phyloP scores from a whole-genome alignment of 2,329 filamentous ascomycete species.

The Parascedosporium putredinis region DNA sequence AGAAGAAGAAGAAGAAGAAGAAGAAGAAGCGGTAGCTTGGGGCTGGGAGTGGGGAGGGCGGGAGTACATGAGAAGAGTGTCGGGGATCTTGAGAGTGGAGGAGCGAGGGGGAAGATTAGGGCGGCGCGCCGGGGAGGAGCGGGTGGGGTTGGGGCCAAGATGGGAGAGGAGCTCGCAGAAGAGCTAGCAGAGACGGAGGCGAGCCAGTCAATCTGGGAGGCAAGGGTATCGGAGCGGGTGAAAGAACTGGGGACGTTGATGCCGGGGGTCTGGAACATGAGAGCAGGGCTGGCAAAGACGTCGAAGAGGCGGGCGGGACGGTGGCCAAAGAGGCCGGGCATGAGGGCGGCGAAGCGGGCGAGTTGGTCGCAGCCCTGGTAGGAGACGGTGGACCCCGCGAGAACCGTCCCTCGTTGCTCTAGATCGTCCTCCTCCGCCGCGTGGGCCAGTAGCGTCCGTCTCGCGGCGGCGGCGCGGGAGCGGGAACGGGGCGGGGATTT shows the following conservation, averaged over 20 bases:
- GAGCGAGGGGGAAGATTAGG: constrained; percentile 36
- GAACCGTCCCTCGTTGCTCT: too few species aligned
- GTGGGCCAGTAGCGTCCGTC: too few species aligned
- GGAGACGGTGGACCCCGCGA: constrained; percentile 6
- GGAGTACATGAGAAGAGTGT: constrained; percentile 37
- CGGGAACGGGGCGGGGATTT: constrained; percentile 3
- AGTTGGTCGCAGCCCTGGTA: not conserved
- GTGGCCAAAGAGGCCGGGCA: constrained; percentile 36
- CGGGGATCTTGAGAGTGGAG: constrained; percentile 38
- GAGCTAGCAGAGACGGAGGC: constrained; percentile 8
- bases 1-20: too few species aligned
- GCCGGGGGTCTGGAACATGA: constrained; percentile 47
- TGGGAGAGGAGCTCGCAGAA: too few species aligned
- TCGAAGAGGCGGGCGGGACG: constrained; percentile 43
- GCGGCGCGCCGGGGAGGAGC: constrained; percentile 26
- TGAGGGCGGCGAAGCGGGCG: not conserved
- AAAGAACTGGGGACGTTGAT: constrained; percentile 36
- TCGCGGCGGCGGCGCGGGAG: constrained; percentile 3
- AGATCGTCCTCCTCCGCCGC: not conserved
- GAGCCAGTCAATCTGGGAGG: constrained; percentile 10
- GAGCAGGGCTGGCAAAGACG: constrained; percentile 44
- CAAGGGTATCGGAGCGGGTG: constrained; percentile 14
- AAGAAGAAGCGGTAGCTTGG: too few species aligned
- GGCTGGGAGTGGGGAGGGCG: too few species aligned
- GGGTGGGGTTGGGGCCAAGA: constrained; percentile 1